Evolutionary conservation across 768 basidiomycete genomes (phyloP).

Genomic region (Kockovaella imperatae): DNA sequence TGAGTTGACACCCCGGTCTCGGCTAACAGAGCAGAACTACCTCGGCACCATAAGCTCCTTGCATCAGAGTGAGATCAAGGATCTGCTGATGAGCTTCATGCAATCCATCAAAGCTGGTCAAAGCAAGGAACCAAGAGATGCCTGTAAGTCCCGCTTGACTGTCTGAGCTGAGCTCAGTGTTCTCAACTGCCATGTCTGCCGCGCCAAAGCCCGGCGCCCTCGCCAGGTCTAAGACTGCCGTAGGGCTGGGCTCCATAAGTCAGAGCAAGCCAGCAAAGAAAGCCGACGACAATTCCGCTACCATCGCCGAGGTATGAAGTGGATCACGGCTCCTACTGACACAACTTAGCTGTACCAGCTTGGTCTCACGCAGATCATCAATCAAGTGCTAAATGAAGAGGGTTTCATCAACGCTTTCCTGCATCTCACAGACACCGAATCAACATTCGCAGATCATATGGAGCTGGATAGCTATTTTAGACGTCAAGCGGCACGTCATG

Average conservation of each 20-base stretch:
- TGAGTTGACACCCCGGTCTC: slow-evolving; percentile 46
- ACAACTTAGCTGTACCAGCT: slow-evolving; percentile 60
- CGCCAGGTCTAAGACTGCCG: slow-evolving; percentile 75
- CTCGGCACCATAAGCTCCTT: slow-evolving; percentile 78
- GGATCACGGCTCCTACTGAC: slow-evolving; percentile 3
- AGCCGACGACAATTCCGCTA: slow-evolving; percentile 54
- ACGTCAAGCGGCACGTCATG: slow-evolving; percentile 71
- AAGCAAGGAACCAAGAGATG: slow-evolving; percentile 64
- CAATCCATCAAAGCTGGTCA: slow-evolving; percentile 57
- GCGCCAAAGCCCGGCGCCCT: slow-evolving; percentile 48
- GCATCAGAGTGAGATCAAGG: slow-evolving; percentile 72
- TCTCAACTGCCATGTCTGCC: slow-evolving; percentile 24
- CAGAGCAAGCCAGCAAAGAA: slow-evolving; percentile 56
- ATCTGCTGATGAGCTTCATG: slow-evolving; percentile 57
- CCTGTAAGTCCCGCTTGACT: slow-evolving; percentile 50
- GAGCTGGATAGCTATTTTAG: slow-evolving; percentile 88
- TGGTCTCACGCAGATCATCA: slow-evolving; percentile 62
- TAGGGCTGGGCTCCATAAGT: slow-evolving; percentile 49
- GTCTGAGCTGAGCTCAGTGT: slow-evolving; percentile 20
- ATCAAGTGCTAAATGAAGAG: slow-evolving; percentile 69
- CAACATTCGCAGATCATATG: slow-evolving; percentile 95
- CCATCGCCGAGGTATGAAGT: slow-evolving; percentile 71
- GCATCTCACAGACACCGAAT: slow-evolving; percentile 75
- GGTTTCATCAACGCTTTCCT: slow-evolving; percentile 86
- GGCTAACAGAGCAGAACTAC: slow-evolving; percentile 58